Base-by-base conservation (phyloP, 768 basidiomycete species). In the Pisolithus albus region DNA sequence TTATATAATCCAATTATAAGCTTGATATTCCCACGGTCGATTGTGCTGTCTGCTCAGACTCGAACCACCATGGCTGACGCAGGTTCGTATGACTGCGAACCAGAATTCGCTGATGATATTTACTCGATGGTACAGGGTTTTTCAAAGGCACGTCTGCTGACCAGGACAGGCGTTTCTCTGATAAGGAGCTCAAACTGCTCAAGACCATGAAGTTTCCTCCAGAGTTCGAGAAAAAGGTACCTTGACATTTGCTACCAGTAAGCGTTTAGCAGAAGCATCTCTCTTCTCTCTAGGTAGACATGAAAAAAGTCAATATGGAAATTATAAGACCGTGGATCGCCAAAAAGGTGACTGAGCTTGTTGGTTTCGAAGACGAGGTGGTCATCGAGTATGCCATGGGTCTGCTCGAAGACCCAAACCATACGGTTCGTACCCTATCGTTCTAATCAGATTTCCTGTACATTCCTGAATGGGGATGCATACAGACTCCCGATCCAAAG, bases 341-440 rank as follows among this genome's bases (percentile, higher is more conserved):
- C 13, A 92, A 92, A 76, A 88, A 90, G 69, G 86, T 96, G 51
- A 80, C 87, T 3, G 89, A 93, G 52, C 78, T 96, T 19, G 82
- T 93, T 40, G 92, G 94, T 2, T 83, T 98, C 36, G 96, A 99
- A 61, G 96, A 99, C 68, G 96, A 99, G 65, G 85, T 99, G 40
- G 86, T 98, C 39, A 84, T 97, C 26, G 95, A 97, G 64, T 98
- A 96, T 63, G 92, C 92, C 16, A 91, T 92, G 83, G 92, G 92
- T 16, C 75, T 98, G 18, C 72, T 99, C 5, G 96, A 99, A 64
- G 91, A 96, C 60, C 75, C 82, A 45, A 77, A 80, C 15, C 80
- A 87, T 56, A 86, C 88, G n/a, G 93, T 95, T 56, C 57, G 85
- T 66, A 1, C 46, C 41, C 55, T 13, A 6, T 39, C 11, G 21